Conservation (phyloP, 371 early-diverging fungal genomes). For the Umbelopsis sp. region DNA sequence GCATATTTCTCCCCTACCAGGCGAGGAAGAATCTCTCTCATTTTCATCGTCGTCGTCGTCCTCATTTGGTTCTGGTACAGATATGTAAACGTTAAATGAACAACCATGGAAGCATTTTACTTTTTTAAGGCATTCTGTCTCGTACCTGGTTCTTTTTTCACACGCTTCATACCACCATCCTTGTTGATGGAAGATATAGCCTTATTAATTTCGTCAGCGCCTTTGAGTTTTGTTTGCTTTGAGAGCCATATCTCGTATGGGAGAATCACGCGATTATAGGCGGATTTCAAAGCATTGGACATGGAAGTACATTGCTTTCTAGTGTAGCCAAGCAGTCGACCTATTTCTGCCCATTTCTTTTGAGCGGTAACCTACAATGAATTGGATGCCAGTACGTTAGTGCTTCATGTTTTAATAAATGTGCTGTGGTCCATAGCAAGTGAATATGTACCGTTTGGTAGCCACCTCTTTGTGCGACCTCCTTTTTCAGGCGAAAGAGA, state of each 20-base stretch:
- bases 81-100: background rate
- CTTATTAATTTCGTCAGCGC: slow-evolving; percentile 5
- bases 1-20: slow-evolving; percentile 49
- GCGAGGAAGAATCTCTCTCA: slow-evolving; percentile 9
- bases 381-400: background rate
- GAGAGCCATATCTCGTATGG: slow-evolving; percentile 87
- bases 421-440: too few species aligned
- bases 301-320: slow-evolving; percentile 82
- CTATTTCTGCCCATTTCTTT: slow-evolving; percentile 92
- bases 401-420: too few species aligned
- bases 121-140: background rate
- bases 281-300: slow-evolving; percentile 81
- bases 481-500: slow-evolving; percentile 80
- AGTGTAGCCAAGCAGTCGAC: slow-evolving; percentile 75
- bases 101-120: too few species aligned
- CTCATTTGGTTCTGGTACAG: background rate
- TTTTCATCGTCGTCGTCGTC: slow-evolving; percentile 6
- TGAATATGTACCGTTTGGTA: slow-evolving; percentile 62
- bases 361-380: slow-evolving; percentile 67
- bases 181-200: slow-evolving; percentile 7
- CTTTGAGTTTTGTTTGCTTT: slow-evolving; percentile 33
- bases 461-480: slow-evolving; percentile 83
- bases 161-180: slow-evolving; percentile 11
- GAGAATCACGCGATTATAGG: slow-evolving; percentile 77
- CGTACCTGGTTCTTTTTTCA: slow-evolving; percentile 10